Evolutionary conservation across 2,329 filamentous ascomycete species (phyloP), one percentile per base, ranked within the genome.

Genomic region (Leptosphaerulina australis): DNA sequence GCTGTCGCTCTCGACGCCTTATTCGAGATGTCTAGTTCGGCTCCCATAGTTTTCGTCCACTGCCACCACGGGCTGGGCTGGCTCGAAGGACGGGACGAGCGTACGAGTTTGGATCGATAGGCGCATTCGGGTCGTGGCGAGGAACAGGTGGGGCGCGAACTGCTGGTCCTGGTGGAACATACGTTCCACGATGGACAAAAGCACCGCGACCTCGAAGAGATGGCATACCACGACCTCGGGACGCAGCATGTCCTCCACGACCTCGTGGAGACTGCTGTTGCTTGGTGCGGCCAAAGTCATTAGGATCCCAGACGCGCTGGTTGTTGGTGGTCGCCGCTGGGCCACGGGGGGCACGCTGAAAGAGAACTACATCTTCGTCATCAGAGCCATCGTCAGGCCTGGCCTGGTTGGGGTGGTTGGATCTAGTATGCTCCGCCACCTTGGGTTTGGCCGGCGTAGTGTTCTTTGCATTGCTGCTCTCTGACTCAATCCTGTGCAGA

Each of bases 281-380:
- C 14, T 55, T 66, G 12, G 67, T 59, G 38, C 77, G 73, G n/a
- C 67, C 73, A 55, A 80, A 80, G 15, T 76, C 73, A 53, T 79
- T 77, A 6, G 78, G 77, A 51, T 80, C 78, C 48, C 76, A 73
- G 30, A 79, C 68, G n/a, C 64, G 69, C 53, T 69, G 66, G 21
- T 55, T 62, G 40, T 55, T 64, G 7, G 59, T 62, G 18, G 55
- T 55, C 6, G 63, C 59, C 7, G 70, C 63, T 11, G 70, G 69
- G 34, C 69, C 71, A 21, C 68, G 68, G 6, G 71, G 71, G 18
- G 63, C 66, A 34, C 68, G 68, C 56, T 73, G 72, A 49, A 74
- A 64, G 25, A 74, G 62, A 3, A 74, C 67, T 9, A 69, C 69
- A 29, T 74, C 71, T 35, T 75, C 72, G 11, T 74, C 71, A 21